Percentiles rank a stretch among this genome's conserved stretches.
Evolutionary conservation across 2,329 filamentous ascomycete genomes (phyloP).

Genomic region (Incumbomyces delicatus): DNA sequence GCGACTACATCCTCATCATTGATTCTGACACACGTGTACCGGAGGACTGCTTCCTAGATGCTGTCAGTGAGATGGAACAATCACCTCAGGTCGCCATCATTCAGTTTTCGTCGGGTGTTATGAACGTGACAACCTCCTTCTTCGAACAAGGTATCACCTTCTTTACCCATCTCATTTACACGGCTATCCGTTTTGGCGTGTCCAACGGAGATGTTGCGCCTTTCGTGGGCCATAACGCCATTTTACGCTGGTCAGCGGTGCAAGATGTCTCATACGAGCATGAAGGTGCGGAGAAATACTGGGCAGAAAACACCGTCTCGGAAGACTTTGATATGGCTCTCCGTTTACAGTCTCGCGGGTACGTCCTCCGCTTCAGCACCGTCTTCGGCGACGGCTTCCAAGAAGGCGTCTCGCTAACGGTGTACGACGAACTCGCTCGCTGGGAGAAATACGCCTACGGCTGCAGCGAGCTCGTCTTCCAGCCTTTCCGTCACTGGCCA

Average conservation of each 20-base stretch:
- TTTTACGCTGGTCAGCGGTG: conserved; percentile 59
- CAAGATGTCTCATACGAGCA: conserved; percentile 51
- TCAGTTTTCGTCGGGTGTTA: conserved; percentile 64
- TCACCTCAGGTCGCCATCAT: conserved; percentile 62
- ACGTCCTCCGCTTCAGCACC: conserved; percentile 57
- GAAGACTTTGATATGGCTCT: conserved; percentile 71
- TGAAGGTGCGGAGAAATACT: conserved; percentile 50
- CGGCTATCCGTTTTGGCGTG: conserved; percentile 60
- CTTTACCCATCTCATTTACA: conserved; percentile 71
- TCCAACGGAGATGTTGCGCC: conserved; percentile 62
- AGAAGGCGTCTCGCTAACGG: conserved; percentile 72
- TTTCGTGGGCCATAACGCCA: conserved; percentile 70
- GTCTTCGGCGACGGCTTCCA: conserved; percentile 63
- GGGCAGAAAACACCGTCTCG: conserved; percentile 66
- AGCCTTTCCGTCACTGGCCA: conserved; percentile 65
- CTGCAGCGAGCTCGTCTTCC: conserved; percentile 72
- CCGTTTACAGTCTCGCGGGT: conserved; percentile 59
- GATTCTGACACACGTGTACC: conserved; percentile 63
- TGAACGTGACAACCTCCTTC: conserved; percentile 62
- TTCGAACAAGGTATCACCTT: conserved; percentile 71
- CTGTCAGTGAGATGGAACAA: conserved; percentile 61
- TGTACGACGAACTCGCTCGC: conserved; percentile 73
- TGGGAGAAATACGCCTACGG: conserved; percentile 86
- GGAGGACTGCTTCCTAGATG: conserved; percentile 56
- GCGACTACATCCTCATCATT: conserved; percentile 64